phyloP scores from a whole-genome alignment of 331 rosid genomes.

The Malus hybrid region DNA sequence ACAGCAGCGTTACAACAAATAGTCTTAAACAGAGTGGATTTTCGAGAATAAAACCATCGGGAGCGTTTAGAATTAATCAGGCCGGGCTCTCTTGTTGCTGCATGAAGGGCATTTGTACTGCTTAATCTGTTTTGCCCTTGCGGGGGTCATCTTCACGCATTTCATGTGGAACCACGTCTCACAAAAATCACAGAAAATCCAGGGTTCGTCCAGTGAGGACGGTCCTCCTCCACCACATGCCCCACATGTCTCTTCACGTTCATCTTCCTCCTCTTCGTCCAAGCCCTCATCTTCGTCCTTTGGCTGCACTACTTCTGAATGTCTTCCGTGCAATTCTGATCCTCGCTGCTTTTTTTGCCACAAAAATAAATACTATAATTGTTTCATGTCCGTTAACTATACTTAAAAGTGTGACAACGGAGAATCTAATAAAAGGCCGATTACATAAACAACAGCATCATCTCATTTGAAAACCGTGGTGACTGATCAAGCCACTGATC shows the following conservation, averaged over 20 bases:
- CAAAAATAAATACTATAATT: conserved; percentile 1
- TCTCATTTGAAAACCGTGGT: too few species aligned
- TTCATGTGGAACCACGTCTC: conserved; percentile 96
- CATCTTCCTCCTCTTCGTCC: conserved; percentile 81
- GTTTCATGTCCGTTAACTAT: neutral
- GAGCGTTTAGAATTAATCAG: neutral
- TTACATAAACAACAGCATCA: neutral
- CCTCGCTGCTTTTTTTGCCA: conserved; percentile 39
- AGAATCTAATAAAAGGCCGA: too few species aligned
- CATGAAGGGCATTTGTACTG: conserved; percentile 99
- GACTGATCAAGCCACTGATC: neutral
- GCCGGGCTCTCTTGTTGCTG: conserved; percentile 83
- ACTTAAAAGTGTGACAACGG: too few species aligned
- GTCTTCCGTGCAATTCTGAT: conserved; percentile 49
- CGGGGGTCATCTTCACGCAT: conserved; percentile 92
- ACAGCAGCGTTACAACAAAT: neutral
- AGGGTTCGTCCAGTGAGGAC: conserved; percentile 60
- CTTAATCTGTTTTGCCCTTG: conserved; percentile 89
- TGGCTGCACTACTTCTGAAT: conserved; percentile 29
- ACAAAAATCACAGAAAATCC: conserved; percentile 93
- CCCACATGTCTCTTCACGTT: conserved; percentile 88
- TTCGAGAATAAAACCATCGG: neutral
- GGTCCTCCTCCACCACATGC: conserved; percentile 83
- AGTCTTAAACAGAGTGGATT: neutral
- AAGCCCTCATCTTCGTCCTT: conserved; percentile 66